These are phyloP conservation scores for Penicillium sumatraense DNA, from an alignment of 2,329 filamentous ascomycete genomes.

Conservation along the genomic window DNA sequence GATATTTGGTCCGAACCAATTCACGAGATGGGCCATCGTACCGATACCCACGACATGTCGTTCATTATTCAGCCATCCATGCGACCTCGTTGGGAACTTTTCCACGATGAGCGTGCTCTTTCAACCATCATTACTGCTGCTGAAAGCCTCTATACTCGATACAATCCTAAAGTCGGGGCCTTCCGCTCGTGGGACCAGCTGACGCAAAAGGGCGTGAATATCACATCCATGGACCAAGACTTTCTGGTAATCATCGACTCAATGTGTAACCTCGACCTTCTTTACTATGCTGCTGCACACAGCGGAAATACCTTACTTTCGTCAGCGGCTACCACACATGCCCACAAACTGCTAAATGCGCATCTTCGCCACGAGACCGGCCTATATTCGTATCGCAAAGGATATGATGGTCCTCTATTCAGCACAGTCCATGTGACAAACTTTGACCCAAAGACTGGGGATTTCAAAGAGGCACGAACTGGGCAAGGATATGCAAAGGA, in stretches of 20 bases:
- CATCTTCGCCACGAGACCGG: conserved; percentile 5
- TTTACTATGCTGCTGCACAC: conserved; percentile 7
- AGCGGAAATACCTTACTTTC: background rate
- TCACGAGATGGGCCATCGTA: conserved; percentile 1
- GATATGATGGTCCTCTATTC: conserved; percentile 5
- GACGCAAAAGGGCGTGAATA: conserved; percentile 3
- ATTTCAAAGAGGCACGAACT: conserved; percentile 4
- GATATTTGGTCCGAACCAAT: conserved; percentile 20
- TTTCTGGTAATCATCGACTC: conserved; percentile 10
- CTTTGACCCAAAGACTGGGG: background rate
- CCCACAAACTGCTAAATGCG: conserved; percentile 1
- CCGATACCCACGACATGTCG: conserved; percentile 12
- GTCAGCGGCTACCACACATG: background rate
- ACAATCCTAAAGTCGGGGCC: background rate
- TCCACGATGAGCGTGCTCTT: conserved; percentile 1
- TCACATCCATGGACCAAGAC: conserved; percentile 6
- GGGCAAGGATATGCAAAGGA: conserved; percentile 7
- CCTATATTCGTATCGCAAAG: background rate
- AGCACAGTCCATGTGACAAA: conserved; percentile 8
- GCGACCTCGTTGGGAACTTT: conserved; percentile 3
- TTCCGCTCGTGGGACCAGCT: conserved; percentile 8
- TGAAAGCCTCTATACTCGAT: conserved; percentile 5
- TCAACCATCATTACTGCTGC: conserved; percentile 3
- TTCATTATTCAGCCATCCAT: conserved; percentile 11
- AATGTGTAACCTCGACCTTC: conserved; percentile 8